phyloP scores from a whole-genome alignment of 352 stramenopile genomes.

The Globisporangium cystogenes region DNA sequence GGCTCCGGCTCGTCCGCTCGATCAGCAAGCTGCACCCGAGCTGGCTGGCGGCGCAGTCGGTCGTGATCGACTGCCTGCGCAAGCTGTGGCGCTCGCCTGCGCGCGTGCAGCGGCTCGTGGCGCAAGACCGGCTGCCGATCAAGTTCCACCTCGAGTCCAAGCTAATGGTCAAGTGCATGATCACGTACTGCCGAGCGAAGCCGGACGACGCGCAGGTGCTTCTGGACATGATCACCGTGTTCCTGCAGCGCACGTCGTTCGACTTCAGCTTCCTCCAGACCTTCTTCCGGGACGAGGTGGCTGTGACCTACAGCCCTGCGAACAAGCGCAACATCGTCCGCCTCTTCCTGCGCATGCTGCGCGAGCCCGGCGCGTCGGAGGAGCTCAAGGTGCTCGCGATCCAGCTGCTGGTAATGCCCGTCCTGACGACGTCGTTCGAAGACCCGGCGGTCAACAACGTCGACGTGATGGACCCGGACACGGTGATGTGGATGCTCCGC shows the following conservation, averaged over 20 bases:
- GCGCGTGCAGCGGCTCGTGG: slow-evolving; percentile 61
- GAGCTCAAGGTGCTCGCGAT: slow-evolving; percentile 92
- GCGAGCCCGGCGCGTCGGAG: slow-evolving; percentile 59
- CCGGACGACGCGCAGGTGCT: slow-evolving; percentile 94
- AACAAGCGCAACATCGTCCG: slow-evolving; percentile 86
- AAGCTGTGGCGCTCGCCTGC: slow-evolving; percentile 93
- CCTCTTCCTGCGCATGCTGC: slow-evolving; percentile 87
- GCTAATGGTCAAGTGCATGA: slow-evolving; percentile 92
- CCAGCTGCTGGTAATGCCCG: slow-evolving; percentile 92
- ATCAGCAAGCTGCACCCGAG: slow-evolving; percentile 86
- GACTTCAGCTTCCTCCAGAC: slow-evolving; percentile 94
- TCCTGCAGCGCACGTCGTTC: slow-evolving; percentile 89
- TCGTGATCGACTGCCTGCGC: slow-evolving; percentile 91
- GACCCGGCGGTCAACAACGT: slow-evolving; percentile 69
- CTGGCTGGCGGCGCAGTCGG: slow-evolving; percentile 85
- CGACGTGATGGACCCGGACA: slow-evolving; percentile 83
- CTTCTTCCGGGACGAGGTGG: slow-evolving; percentile 87
- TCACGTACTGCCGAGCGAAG: slow-evolving; percentile 91
- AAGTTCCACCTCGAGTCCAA: slow-evolving; percentile 95
- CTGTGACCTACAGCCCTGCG: slow-evolving; percentile 39
- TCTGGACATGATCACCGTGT: slow-evolving; percentile 94
- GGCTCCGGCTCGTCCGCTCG: slow-evolving; percentile 89
- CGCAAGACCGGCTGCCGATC: slow-evolving; percentile 76
- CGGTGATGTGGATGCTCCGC: slow-evolving; percentile 84
- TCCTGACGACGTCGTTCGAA: slow-evolving; percentile 87